A percentile compares a stretch with the other conserved stretches of the same genome.
Evolutionary conservation across 2,329 filamentous ascomycete species (phyloP).

Genomic region (Colletotrichum falcatum): DNA sequence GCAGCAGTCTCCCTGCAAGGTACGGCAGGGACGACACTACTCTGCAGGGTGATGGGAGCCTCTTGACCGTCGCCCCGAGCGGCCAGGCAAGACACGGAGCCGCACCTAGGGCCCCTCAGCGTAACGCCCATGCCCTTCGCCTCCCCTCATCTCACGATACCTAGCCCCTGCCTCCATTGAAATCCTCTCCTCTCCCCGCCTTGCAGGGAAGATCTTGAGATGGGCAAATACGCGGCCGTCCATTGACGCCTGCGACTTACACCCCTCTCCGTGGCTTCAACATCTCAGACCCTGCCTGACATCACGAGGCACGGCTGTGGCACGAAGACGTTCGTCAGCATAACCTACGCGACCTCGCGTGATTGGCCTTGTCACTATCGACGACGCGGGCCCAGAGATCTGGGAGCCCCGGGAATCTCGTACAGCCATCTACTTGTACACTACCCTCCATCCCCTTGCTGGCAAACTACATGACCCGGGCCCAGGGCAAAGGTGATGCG

Average conservation of each 20-base stretch:
- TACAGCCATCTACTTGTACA: background rate
- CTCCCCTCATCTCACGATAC: background rate
- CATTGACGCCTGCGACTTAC: constrained; percentile 22
- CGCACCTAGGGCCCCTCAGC: constrained; percentile 8
- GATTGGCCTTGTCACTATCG: constrained; percentile 7
- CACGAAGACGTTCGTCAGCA: constrained; percentile 23
- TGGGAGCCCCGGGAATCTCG: background rate
- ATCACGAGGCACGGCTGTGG: constrained; percentile 18
- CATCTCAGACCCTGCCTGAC: constrained; percentile 27
- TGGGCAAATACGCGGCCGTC: constrained; percentile 23
- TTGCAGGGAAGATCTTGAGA: constrained; percentile 31
- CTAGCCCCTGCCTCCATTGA: background rate
- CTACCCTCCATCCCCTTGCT: background rate
- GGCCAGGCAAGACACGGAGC: background rate
- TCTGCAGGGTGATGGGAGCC: constrained; percentile 5
- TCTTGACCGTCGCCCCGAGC: constrained; percentile 1
- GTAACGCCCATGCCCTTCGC: constrained; percentile 34
- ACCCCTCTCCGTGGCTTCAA: constrained; percentile 32
- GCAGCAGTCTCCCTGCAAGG: constrained; percentile 18
- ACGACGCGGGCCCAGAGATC: constrained; percentile 19
- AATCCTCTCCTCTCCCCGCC: background rate
- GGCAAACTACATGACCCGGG: constrained; percentile 7
- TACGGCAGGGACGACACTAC: background rate
- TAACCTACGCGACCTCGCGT: constrained; percentile 8
- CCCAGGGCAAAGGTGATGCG: constrained; percentile 4